Base-by-base conservation (phyloP, 2,329 filamentous ascomycete species). In the Botrytis deweyae region DNA sequence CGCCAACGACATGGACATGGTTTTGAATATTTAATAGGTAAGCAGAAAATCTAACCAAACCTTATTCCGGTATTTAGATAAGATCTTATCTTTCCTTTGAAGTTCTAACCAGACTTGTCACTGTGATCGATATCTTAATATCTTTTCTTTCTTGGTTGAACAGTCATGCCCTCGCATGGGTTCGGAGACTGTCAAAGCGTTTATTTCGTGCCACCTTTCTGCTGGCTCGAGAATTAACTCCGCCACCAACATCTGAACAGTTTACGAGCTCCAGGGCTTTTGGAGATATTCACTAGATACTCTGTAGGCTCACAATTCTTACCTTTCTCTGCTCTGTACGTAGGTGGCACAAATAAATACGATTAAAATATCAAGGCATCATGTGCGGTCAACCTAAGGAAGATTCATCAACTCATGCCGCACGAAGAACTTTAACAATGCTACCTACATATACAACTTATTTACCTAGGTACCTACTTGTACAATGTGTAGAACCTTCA, bases 41-140 rank as follows among this genome's bases (percentile, higher is more conserved):
- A 67, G 25, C 46, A 55, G 46, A 67, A 67, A 38, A 67, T 29
- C 62, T 18, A 29, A 36, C 10, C 42, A 40, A 67, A 40, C 25
- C 33, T 67, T 55, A 40, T 40, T 55, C 25, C 52, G 12, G 10
- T 9, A 40, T 55, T 22, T 3, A 67, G 65, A 67, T 67, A 67
- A 67, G 65, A 68, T 68, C 46, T 68, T 68, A 68, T 68, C 65
- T 65, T 22, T 46, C 25, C 44, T n/a, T 16, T 42, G 0, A 42
- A 29, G 29, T 29, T 29, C 10, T 68, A 52, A 33, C 42, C 33
- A n/a, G 42, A 46, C 42, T 33, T 16, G 20, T 62, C 38, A 42
- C 16, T 63, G 8, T 25, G n/a, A 29, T 55, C n/a, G 25, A 55
- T 55, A 55, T 55, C 25, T 29, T 18, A 55, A 29, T 2, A 29